These are phyloP conservation scores for Gossypium sturtianum DNA, from an alignment of 345 rosid species.

Conservation along the genomic window DNA sequence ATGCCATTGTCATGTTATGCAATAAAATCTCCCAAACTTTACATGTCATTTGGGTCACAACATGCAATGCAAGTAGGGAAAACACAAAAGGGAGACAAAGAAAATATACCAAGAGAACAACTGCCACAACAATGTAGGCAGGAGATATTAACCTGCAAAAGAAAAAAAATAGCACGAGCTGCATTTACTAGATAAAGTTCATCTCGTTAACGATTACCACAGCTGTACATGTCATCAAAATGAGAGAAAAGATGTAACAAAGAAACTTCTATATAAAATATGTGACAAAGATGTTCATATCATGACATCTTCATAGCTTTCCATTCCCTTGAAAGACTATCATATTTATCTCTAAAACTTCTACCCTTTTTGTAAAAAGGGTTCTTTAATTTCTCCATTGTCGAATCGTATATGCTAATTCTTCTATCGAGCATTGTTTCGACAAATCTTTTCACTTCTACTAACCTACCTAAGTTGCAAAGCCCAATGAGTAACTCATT, in stretches of 20 bases:
- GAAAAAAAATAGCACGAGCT: background rate
- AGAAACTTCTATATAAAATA: background rate
- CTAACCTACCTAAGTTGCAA: slow-evolving; percentile 38
- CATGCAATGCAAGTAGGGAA: background rate
- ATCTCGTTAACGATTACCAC: background rate
- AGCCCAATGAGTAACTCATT: slow-evolving; percentile 48
- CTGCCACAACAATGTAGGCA: background rate
- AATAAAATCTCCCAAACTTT: too few species aligned
- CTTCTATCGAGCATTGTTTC: slow-evolving; percentile 45
- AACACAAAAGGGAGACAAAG: background rate
- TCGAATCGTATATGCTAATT: slow-evolving; percentile 32
- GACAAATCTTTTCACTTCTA: slow-evolving; percentile 34
- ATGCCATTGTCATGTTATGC: too few species aligned
- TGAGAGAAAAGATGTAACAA: background rate
- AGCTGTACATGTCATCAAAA: background rate
- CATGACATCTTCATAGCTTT: slow-evolving; percentile 21
- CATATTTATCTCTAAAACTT: slow-evolving; percentile 40
- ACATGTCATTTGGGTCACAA: background rate
- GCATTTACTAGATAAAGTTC: background rate
- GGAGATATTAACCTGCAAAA: background rate
- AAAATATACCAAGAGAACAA: background rate
- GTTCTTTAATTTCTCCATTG: slow-evolving; percentile 44
- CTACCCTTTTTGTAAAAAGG: slow-evolving; percentile 30
- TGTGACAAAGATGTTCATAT: slow-evolving; percentile 6
- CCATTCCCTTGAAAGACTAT: slow-evolving; percentile 41